Percentiles rank a stretch among this genome's conserved stretches.
Evolutionary conservation across 495 filamentous ascomycete species (phyloP).

Genomic region (Aspergillus sclerotioniger): DNA sequence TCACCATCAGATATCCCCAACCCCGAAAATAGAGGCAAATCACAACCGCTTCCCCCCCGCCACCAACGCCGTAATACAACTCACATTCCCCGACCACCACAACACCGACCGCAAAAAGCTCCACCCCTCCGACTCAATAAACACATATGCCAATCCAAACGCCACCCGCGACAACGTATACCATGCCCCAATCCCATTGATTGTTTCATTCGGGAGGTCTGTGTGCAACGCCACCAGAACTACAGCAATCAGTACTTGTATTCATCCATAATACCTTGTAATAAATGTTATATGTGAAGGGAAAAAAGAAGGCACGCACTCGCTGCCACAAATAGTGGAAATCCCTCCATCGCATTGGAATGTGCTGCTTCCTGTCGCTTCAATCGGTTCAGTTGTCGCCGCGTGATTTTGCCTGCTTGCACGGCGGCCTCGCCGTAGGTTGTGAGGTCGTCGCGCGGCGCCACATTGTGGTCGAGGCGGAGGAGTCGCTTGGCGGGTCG

Average conservation of each 20-base stretch:
- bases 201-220: slow-evolving; percentile 32
- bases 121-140: slow-evolving; percentile 30
- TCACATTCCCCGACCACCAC: slow-evolving; percentile 50
- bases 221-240: slow-evolving; percentile 32
- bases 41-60: slow-evolving; percentile 30
- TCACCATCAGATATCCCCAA: too few species aligned
- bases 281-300: background rate
- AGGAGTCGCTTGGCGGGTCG: slow-evolving; percentile 41
- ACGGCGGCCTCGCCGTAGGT: slow-evolving; percentile 48
- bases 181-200: slow-evolving; percentile 44
- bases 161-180: slow-evolving; percentile 44
- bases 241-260: slow-evolving; percentile 2
- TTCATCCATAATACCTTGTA: too few species aligned
- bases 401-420: slow-evolving; percentile 47
- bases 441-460: slow-evolving; percentile 44
- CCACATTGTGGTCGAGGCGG: slow-evolving; percentile 49
- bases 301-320: slow-evolving; percentile 22
- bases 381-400: slow-evolving; percentile 41
- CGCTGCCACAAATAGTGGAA: slow-evolving; percentile 42
- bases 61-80: slow-evolving; percentile 35
- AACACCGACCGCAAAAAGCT: slow-evolving; percentile 41
- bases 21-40: background rate
- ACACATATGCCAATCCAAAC: slow-evolving; percentile 40
- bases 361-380: slow-evolving; percentile 48
- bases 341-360: slow-evolving; percentile 50